phyloP scores from a whole-genome alignment of 176 grass and related monocot species.

The Calamus simplicifolius region DNA sequence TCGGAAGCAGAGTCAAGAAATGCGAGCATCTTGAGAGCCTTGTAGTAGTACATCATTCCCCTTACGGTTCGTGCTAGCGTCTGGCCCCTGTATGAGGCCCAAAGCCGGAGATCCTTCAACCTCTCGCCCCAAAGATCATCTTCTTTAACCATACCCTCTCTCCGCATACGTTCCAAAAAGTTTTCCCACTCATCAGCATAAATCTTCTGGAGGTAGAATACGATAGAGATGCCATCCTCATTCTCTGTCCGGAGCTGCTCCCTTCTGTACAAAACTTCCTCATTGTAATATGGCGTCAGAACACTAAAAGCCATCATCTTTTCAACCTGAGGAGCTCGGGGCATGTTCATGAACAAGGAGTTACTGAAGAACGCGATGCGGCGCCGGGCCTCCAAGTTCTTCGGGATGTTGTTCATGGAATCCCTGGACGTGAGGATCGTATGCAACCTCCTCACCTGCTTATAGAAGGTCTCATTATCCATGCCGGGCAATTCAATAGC shows the following conservation, averaged over 20 bases:
- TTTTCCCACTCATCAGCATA: constrained; percentile 90
- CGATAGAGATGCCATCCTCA: constrained; percentile 91
- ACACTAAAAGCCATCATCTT: constrained; percentile 93
- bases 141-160: constrained; percentile 68
- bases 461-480: constrained; percentile 55
- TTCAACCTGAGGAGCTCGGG: constrained; percentile 75
- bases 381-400: constrained; percentile 71
- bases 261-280: constrained; percentile 73
- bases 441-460: constrained; percentile 75
- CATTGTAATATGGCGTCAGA: constrained; percentile 90
- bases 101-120: constrained; percentile 74
- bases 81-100: constrained; percentile 95
- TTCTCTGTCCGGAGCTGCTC: constrained; percentile 87
- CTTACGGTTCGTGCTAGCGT: constrained; percentile 80
- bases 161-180: constrained; percentile 83
- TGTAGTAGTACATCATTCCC: constrained; percentile 99
- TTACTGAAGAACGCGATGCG: constrained; percentile 98
- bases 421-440: constrained; percentile 86
- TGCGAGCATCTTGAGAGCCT: constrained; percentile 93
- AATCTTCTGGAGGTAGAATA: constrained; percentile 98
- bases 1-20: constrained; percentile 94
- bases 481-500: constrained; percentile 43
- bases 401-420: constrained; percentile 85
- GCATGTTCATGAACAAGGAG: constrained; percentile 99
- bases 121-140: constrained; percentile 62